Percentiles rank a stretch among this genome's conserved stretches.
Evolutionary conservation across 176 grass and related monocot genomes (phyloP).

Genomic region (Chloris gayana): DNA sequence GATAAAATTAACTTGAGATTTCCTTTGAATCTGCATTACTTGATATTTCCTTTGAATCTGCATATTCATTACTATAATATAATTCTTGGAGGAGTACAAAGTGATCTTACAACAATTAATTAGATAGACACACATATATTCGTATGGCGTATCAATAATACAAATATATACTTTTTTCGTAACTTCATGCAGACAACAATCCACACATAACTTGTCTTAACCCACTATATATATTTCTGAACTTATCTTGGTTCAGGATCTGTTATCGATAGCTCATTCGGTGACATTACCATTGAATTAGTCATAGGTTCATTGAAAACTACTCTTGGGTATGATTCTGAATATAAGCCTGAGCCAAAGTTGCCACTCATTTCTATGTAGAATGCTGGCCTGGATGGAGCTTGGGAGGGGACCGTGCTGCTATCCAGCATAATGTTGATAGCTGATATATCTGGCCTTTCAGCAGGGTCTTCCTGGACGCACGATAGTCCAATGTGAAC

Average conservation of each 20-base stretch:
- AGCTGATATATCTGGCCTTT: not conserved
- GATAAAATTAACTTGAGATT: too few relatives aligned
- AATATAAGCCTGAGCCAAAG: not conserved
- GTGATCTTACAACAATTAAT: too few relatives aligned
- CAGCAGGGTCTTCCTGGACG: slow-evolving; percentile 14
- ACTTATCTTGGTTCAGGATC: slow-evolving; percentile 37
- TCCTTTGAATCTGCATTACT: too few relatives aligned
- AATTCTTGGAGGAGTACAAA: too few relatives aligned
- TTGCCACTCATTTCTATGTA: not conserved
- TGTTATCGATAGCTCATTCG: slow-evolving; percentile 20
- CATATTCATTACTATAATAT: too few relatives aligned
- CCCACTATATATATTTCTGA: not conserved
- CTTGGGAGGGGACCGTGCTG: not conserved
- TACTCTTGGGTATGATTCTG: not conserved
- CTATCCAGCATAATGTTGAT: slow-evolving; percentile 8
- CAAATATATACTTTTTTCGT: too few relatives aligned
- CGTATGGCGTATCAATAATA: too few relatives aligned
- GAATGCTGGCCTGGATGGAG: slow-evolving; percentile 22
- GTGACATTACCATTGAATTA: not conserved
- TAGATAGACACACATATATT: too few relatives aligned
- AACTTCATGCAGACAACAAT: too few relatives aligned
- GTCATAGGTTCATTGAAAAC: not conserved
- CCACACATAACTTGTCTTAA: not conserved
- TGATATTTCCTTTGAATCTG: too few relatives aligned
- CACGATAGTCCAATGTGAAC: slow-evolving; percentile 23